phyloP scores from a whole-genome alignment of 2,329 filamentous ascomycete species.

The Paraconiothyrium brasiliense region DNA sequence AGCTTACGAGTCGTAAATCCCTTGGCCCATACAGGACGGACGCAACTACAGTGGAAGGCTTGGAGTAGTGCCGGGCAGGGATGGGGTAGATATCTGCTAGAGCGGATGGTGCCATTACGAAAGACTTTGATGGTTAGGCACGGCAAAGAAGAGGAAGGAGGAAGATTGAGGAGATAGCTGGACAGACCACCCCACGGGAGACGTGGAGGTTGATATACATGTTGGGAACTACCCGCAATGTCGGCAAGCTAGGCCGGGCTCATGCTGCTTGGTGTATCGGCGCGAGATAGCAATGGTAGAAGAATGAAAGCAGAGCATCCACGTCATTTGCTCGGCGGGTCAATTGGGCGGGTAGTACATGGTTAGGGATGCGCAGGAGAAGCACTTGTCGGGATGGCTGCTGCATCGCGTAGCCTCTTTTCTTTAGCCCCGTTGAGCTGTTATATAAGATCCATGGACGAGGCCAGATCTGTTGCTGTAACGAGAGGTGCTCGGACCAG shows the following conservation, averaged over 20 bases:
- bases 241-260: slow-evolving; percentile 39
- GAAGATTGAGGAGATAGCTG: slow-evolving; percentile 35
- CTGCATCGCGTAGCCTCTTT: slow-evolving; percentile 42
- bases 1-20: slow-evolving; percentile 54
- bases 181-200: slow-evolving; percentile 46
- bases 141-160: slow-evolving; percentile 32
- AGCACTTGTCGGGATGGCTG: slow-evolving; percentile 38
- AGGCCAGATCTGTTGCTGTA: slow-evolving; percentile 46
- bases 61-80: slow-evolving; percentile 50
- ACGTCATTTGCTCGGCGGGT: slow-evolving; percentile 52
- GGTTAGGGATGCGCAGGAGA: slow-evolving; percentile 42
- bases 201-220: slow-evolving; percentile 52
- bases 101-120: slow-evolving; percentile 54
- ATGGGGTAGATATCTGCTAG: slow-evolving; percentile 51
- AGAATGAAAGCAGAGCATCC: slow-evolving; percentile 39
- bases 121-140: slow-evolving; percentile 31
- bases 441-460: slow-evolving; percentile 30
- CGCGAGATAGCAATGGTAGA: slow-evolving; percentile 46
- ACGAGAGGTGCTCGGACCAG: slow-evolving; percentile 25
- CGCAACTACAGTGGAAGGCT: slow-evolving; percentile 49
- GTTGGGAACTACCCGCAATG: slow-evolving; percentile 37
- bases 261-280: slow-evolving; percentile 46
- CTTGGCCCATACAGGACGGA: slow-evolving; percentile 55
- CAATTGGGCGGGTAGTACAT: slow-evolving; percentile 48
- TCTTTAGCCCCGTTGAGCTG: slow-evolving; percentile 46